Evolutionary conservation across 306 rosid species (phyloP), one percentile per base, ranked within the genome.

Genomic region (Arachis stenosperma): DNA sequence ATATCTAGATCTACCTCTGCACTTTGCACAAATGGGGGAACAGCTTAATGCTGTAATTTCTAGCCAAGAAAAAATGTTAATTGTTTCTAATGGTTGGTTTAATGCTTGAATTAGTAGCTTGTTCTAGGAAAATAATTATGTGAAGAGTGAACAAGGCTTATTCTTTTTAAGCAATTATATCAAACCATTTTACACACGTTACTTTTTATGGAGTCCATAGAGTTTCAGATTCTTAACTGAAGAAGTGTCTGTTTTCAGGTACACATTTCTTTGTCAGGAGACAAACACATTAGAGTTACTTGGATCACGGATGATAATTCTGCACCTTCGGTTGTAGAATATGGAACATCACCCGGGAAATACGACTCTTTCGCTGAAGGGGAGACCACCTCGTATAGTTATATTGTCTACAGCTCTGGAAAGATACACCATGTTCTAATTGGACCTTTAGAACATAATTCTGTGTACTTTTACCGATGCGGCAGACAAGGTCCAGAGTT

Each of bases 191-290:
- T 56, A 40, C 52, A 61, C 61, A n/a, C 33, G 61, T 72, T 70
- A 52, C 14, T 48, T 42, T 59, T 42, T 59, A 12, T 60, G 12
- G 9, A 48, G 39, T 55, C 48, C 70, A 22, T 69, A 67, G 69
- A 54, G 65, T 27, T 61, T 78, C 22, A 67, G 46, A 37, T 73
- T 57, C 74, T 70, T 59, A 59, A n/a, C 3, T 54, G 67, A 33
- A 12, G 22, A 73, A 81, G 7, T 79, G 53, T 44, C 65, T 50
- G 42, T 65, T 78, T 59, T 59, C 86, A 93, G 97, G 98, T 93
- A 50, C 98, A 93, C 86, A 75, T 91, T 71, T 89, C 98, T 55
- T 77, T 93, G 78, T 93, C 97, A n/a, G 96, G 94, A 60, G 92
- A 93, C 42, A 66, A 83, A 57, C 88, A 89, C 84, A 84, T 93